phyloP scores from a whole-genome alignment of 352 stramenopile species.

The Phytophthora melonis region DNA sequence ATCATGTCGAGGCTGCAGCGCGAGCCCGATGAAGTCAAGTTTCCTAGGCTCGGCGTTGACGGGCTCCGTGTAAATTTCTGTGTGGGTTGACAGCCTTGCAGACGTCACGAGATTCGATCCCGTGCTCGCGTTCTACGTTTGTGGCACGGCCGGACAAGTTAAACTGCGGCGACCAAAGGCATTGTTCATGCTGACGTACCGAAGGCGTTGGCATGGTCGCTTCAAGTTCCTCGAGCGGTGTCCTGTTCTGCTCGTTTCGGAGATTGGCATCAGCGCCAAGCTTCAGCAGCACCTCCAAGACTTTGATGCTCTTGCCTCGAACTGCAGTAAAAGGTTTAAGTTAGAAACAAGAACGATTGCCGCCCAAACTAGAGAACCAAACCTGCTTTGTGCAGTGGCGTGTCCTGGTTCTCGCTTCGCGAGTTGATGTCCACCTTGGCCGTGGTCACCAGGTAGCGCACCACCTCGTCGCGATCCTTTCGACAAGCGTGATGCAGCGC shows the following conservation, averaged over 20 bases:
- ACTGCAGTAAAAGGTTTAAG: conserved; percentile 2
- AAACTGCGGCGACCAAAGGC: background rate
- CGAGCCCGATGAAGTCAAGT: conserved; percentile 22
- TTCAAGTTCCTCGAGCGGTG: conserved; percentile 71
- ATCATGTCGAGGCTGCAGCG: conserved; percentile 5
- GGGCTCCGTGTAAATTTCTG: conserved; percentile 11
- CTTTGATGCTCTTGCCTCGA: conserved; percentile 62
- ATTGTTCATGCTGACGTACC: conserved; percentile 27
- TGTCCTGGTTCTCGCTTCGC: conserved; percentile 75
- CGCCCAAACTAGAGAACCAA: background rate
- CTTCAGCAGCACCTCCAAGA: conserved; percentile 68
- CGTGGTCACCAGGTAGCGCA: conserved; percentile 58
- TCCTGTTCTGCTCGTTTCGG: conserved; percentile 80
- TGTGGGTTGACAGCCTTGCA: conserved; percentile 3
- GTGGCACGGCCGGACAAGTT: background rate
- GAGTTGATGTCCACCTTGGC: conserved; percentile 68
- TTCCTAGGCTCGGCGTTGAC: background rate
- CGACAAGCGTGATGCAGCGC: conserved; percentile 81
- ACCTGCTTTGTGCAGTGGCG: conserved; percentile 85
- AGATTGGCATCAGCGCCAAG: conserved; percentile 63
- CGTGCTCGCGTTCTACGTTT: conserved; percentile 22
- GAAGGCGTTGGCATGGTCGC: conserved; percentile 31
- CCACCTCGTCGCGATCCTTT: conserved; percentile 75
- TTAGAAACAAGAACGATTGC: background rate
- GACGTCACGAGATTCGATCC: conserved; percentile 20